These are phyloP conservation scores for Penicillium verhagenii DNA, from an alignment of 495 filamentous ascomycete genomes.

Conservation along the genomic window DNA sequence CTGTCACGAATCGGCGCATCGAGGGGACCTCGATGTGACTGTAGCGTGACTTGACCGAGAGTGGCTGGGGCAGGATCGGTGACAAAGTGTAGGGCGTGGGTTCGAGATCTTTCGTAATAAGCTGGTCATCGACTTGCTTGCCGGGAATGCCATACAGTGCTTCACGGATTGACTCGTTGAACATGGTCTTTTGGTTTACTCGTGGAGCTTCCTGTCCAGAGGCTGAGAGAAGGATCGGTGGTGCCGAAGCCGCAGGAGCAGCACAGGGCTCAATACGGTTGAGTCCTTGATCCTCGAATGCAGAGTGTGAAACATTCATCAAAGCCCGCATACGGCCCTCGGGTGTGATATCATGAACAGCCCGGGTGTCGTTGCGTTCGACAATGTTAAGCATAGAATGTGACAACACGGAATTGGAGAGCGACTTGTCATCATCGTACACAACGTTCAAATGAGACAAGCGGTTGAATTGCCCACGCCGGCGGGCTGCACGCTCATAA, in stretches of 20 bases:
- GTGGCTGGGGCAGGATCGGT: constrained; percentile 68
- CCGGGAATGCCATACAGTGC: constrained; percentile 65
- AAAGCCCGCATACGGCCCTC: constrained; percentile 73
- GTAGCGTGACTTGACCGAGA: constrained; percentile 75
- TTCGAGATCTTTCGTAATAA: constrained; percentile 69
- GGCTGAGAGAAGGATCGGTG: constrained; percentile 78
- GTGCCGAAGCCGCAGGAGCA: constrained; percentile 73
- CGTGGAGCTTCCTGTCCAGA: constrained; percentile 62
- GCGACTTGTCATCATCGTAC: constrained; percentile 58
- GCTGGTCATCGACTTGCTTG: constrained; percentile 64
- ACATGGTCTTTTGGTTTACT: constrained; percentile 74
- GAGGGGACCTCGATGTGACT: constrained; percentile 90
- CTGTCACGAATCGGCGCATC: constrained; percentile 98
- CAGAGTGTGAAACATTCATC: constrained; percentile 71
- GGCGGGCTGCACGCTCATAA: constrained; percentile 63
- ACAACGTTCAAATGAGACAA: constrained; percentile 55
- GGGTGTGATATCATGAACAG: constrained; percentile 65
- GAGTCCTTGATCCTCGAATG: constrained; percentile 69
- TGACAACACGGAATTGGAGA: constrained; percentile 53
- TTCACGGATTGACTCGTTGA: constrained; percentile 73
- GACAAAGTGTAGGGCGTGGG: constrained; percentile 59
- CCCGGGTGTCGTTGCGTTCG: constrained; percentile 62
- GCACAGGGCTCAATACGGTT: constrained; percentile 76
- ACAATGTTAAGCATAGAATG: constrained; percentile 81
- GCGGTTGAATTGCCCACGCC: constrained; percentile 42